Base-by-base conservation (phyloP, 805 yeast species). In the Ogataea corticis region DNA sequence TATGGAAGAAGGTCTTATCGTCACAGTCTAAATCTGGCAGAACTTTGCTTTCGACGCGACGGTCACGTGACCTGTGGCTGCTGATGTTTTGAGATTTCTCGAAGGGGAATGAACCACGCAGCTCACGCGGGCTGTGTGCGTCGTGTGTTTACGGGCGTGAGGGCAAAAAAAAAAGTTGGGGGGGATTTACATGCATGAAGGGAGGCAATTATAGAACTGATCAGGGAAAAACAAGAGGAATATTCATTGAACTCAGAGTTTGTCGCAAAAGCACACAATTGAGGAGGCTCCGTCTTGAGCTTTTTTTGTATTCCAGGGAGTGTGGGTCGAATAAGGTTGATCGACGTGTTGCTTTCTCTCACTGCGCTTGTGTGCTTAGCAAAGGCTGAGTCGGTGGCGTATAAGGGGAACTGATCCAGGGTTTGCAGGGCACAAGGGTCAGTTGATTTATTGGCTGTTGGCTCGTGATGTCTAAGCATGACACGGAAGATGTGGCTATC, bases 321-420 rank as follows among this genome's bases (percentile, higher is more conserved):
- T n/a, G n/a, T n/a, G n/a, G n/a, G n/a, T n/a, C n/a, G n/a, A n/a
- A 6, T 21, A 9, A 21, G 25, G 25, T 9, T 9, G 25, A 21
- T 21, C 25, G 25, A 21, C 25, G 25, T 21, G 25, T 5, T 21
- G 5, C 9, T 21, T 21, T 5, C 25, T 21, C 9, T 21, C 9
- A 6, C 9, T 21, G 25, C 9, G 25, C 5, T 21, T 21, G 25
- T 34, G 17, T n/a, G 38, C 27, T 21, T 21, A n/a, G 5, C 23
- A 9, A 28, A 37, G 40, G 40, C 40, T 37, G 40, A 37, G 40
- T 11, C 40, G 40, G 40, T 37, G 40, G 40, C 40, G 40, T 37
- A 28, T 5, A 28, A n/a, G 28, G 11, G 28, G n/a, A n/a, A n/a
- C n/a, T n/a, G n/a, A n/a, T n/a, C n/a, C n/a, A n/a, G n/a, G n/a